phyloP scores from a whole-genome alignment of 2,329 filamentous ascomycete genomes.

The Penicillium sp. region DNA sequence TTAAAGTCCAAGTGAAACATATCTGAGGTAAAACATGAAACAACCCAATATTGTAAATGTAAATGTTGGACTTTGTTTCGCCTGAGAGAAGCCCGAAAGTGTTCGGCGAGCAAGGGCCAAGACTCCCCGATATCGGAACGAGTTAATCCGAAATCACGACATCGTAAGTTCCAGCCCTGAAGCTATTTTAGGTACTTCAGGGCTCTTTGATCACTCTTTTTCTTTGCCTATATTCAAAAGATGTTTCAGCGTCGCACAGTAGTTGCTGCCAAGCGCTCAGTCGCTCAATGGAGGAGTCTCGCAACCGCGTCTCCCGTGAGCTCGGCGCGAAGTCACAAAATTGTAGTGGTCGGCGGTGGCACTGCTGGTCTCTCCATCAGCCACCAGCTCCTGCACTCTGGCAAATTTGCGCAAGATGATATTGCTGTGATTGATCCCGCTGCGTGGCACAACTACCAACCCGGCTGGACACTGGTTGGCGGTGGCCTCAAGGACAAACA shows the following conservation, averaged over 20 bases:
- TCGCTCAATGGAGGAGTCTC: constrained; percentile 14
- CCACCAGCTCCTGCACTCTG: constrained; percentile 63
- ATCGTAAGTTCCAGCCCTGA: background rate
- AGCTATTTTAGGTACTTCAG: background rate
- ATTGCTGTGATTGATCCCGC: constrained; percentile 65
- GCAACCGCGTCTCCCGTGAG: constrained; percentile 38
- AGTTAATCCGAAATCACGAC: constrained; percentile 12
- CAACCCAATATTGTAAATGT: no score
- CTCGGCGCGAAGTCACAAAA: constrained; percentile 54
- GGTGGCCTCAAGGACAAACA: constrained; percentile 64
- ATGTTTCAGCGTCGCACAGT: constrained; percentile 31
- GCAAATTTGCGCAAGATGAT: constrained; percentile 57
- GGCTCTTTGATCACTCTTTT: background rate
- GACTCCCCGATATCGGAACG: constrained; percentile 6
- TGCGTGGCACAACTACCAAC: constrained; percentile 65
- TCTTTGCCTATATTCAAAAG: constrained; percentile 3
- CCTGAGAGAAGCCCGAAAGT: background rate
- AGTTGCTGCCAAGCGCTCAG: constrained; percentile 22
- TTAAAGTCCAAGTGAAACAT: no score
- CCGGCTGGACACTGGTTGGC: constrained; percentile 68
- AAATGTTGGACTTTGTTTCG: background rate
- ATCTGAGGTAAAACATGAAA: background rate
- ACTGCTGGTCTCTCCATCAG: constrained; percentile 64
- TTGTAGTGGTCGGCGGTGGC: constrained; percentile 67
- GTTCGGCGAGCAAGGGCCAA: constrained; percentile 1